phyloP scores from a whole-genome alignment of 2,329 filamentous ascomycete species.

The Paecilomyces sp. region DNA sequence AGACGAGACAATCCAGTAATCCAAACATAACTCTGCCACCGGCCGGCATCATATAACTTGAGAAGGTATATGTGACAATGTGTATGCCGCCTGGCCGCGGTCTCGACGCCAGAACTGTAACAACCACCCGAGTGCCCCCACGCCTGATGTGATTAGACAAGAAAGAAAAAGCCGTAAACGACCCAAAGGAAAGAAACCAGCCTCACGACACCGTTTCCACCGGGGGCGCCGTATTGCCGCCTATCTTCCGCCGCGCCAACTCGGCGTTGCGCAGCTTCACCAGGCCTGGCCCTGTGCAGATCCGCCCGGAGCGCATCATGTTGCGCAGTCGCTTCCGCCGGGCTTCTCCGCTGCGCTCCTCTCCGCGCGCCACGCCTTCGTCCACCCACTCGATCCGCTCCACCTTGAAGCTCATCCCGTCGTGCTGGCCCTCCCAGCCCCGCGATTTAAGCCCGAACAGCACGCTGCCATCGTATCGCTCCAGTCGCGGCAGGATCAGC shows the following conservation, averaged over 20 bases:
- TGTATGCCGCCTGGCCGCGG: neutral
- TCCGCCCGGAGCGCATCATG: conserved; percentile 35
- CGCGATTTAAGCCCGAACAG: conserved; percentile 77
- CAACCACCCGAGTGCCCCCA: too few species aligned
- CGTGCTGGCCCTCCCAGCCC: conserved; percentile 69
- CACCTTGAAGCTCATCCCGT: conserved; percentile 85
- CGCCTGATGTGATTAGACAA: neutral
- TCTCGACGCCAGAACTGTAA: neutral
- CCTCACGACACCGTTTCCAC: conserved; percentile 26
- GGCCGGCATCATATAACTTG: too few species aligned
- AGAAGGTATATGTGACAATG: too few species aligned
- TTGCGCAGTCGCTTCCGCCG: conserved; percentile 43
- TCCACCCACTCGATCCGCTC: conserved; percentile 77
- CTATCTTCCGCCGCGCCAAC: conserved; percentile 18
- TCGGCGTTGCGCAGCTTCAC: conserved; percentile 24
- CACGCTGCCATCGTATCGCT: conserved; percentile 67
- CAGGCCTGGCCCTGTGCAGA: conserved; percentile 32
- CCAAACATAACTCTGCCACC: neutral
- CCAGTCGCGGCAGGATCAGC: conserved; percentile 70
- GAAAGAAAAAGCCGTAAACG: neutral
- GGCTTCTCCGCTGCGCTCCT: conserved; percentile 40
- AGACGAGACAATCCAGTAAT: neutral
- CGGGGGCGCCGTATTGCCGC: conserved; percentile 9
- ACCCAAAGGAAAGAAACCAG: neutral
- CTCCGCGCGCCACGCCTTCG: conserved; percentile 49